Evolutionary conservation across 2,329 filamentous ascomycete species (phyloP).

Genomic region (Beauveria bassiana): DNA sequence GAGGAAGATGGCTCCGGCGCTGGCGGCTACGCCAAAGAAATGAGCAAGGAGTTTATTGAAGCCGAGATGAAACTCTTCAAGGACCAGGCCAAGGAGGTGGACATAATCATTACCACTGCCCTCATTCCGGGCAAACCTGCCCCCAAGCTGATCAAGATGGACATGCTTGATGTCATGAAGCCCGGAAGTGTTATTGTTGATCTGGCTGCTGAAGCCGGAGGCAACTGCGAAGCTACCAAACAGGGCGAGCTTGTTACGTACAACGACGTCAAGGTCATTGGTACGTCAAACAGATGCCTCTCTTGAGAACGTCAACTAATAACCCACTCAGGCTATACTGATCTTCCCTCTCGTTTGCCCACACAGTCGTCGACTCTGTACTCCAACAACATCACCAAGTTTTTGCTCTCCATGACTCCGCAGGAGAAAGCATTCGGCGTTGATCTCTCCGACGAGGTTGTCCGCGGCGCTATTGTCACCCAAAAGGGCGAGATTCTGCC

Average conservation of each 20-base stretch:
- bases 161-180: slow-evolving; percentile 78
- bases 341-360: slow-evolving; percentile 76
- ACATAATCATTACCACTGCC: slow-evolving; percentile 91
- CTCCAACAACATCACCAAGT: slow-evolving; percentile 90
- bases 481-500: slow-evolving; percentile 70
- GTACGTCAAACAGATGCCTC: slow-evolving; percentile 33
- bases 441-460: slow-evolving; percentile 76
- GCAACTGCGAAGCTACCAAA: slow-evolving; percentile 77
- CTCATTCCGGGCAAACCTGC: slow-evolving; percentile 78
- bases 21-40: slow-evolving; percentile 86
- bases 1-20: slow-evolving; percentile 77
- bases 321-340: slow-evolving; percentile 58
- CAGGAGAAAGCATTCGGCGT: slow-evolving; percentile 72
- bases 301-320: slow-evolving; percentile 18
- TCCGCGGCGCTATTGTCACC: slow-evolving; percentile 77
- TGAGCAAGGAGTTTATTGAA: slow-evolving; percentile 89
- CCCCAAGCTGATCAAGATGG: slow-evolving; percentile 74
- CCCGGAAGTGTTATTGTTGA: slow-evolving; percentile 85
- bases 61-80: slow-evolving; percentile 90
- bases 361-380: slow-evolving; percentile 87
- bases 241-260: slow-evolving; percentile 63
- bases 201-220: slow-evolving; percentile 78
- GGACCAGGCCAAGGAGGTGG: slow-evolving; percentile 78
- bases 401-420: slow-evolving; percentile 73
- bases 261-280: slow-evolving; percentile 77